phyloP scores from a whole-genome alignment of 495 filamentous ascomycete genomes.

The Tuber aestivum region DNA sequence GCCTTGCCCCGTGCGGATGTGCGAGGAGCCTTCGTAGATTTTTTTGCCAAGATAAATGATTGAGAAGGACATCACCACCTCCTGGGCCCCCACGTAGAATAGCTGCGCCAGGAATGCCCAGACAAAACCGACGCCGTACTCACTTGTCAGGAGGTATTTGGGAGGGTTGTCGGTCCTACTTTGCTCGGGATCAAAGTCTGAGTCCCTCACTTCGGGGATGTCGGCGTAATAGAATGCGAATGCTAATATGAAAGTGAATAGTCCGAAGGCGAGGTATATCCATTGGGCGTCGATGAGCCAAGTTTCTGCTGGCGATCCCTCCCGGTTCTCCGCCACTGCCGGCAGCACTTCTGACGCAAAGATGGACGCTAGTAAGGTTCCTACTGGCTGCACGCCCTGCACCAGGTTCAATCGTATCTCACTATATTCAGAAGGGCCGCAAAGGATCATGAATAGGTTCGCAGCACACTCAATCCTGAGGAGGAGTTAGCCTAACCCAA shows the following conservation, averaged over 20 bases:
- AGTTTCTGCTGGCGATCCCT: conserved; percentile 49
- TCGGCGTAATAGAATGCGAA: conserved; percentile 60
- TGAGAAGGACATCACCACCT: conserved; percentile 48
- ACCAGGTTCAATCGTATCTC: conserved; percentile 62
- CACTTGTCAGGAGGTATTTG: conserved; percentile 7
- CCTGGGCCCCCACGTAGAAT: conserved; percentile 63
- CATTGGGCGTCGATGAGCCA: conserved; percentile 63
- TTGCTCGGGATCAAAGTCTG: conserved; percentile 48
- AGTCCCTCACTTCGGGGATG: conserved; percentile 62
- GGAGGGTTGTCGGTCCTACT: background rate
- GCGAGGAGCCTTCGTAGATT: conserved; percentile 42
- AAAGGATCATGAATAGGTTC: conserved; percentile 64
- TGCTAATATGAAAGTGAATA: conserved; percentile 60
- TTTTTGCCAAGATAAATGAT: conserved; percentile 11
- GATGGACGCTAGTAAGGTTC: conserved; percentile 48
- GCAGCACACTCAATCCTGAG: conserved; percentile 59
- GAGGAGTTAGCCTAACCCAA: background rate
- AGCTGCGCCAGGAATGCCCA: conserved; percentile 56
- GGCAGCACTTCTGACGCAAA: conserved; percentile 52
- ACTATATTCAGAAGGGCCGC: conserved; percentile 60
- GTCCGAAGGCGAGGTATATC: conserved; percentile 63
- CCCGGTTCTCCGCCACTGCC: conserved; percentile 7
- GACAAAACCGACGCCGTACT: conserved; percentile 11
- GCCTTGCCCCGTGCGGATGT: conserved; percentile 50
- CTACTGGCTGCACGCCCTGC: conserved; percentile 63